Evolutionary conservation across 2,329 filamentous ascomycete genomes (phyloP).

Genomic region (Aspergillus fischeri): DNA sequence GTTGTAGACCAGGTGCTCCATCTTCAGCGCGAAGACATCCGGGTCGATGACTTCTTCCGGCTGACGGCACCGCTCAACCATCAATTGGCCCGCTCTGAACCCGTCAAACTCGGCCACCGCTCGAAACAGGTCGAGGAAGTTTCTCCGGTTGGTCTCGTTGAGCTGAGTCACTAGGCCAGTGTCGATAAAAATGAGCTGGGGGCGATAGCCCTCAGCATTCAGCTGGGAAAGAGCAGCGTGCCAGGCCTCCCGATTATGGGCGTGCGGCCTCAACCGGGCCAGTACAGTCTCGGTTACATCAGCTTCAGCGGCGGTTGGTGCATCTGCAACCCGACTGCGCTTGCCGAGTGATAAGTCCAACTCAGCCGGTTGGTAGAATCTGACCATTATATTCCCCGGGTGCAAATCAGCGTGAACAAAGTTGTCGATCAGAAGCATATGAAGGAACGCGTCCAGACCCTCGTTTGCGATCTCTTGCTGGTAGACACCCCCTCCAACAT

Average conservation of each 20-base stretch:
- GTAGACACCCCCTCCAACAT: slow-evolving; percentile 87
- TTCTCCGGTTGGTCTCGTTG: slow-evolving; percentile 76
- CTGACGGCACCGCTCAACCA: slow-evolving; percentile 93
- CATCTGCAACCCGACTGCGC: slow-evolving; percentile 39
- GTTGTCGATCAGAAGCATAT: slow-evolving; percentile 96
- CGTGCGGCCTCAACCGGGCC: slow-evolving; percentile 69
- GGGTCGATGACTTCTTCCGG: slow-evolving; percentile 83
- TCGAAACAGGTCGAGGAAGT: slow-evolving; percentile 94
- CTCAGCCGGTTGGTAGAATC: slow-evolving; percentile 82
- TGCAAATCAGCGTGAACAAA: slow-evolving; percentile 96
- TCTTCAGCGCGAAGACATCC: slow-evolving; percentile 89
- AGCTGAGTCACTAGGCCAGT: slow-evolving; percentile 93
- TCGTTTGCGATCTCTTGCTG: slow-evolving; percentile 93
- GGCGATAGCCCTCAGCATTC: slow-evolving; percentile 81
- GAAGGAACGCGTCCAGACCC: slow-evolving; percentile 89
- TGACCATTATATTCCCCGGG: slow-evolving; percentile 98
- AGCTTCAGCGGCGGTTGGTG: slow-evolving; percentile 48
- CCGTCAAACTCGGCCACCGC: slow-evolving; percentile 95
- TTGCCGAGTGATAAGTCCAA: slow-evolving; percentile 59
- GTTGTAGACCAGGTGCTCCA: slow-evolving; percentile 90
- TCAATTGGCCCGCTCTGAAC: slow-evolving; percentile 88
- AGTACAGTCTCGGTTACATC: slow-evolving; percentile 89
- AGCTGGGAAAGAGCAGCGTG: slow-evolving; percentile 67
- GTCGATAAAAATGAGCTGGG: slow-evolving; percentile 96
- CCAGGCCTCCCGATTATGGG: slow-evolving; percentile 68